A percentile compares a stretch with the other conserved stretches of the same genome.
Conservation (phyloP, 345 rosid species). For the Euclidium syriacum region DNA sequence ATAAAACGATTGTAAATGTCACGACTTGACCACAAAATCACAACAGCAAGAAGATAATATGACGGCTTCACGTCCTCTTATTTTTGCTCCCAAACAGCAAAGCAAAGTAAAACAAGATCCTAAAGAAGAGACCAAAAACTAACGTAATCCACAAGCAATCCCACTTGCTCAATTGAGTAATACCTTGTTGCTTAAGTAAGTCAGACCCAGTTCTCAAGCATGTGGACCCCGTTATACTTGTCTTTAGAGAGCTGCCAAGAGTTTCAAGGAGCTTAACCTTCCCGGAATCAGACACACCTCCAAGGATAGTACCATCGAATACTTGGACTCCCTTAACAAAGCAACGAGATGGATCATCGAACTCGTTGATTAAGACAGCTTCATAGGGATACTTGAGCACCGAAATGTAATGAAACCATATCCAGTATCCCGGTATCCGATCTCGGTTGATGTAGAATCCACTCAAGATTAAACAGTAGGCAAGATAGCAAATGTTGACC, state of each 20-base stretch:
- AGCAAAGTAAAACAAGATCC: neutral
- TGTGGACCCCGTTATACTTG: too few relatives aligned
- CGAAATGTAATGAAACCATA: constrained; percentile 23
- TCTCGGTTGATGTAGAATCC: constrained; percentile 18
- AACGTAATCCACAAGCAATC: constrained; percentile 21
- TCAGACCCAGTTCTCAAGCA: too few relatives aligned
- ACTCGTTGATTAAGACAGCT: constrained; percentile 19
- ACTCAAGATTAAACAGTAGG: constrained; percentile 23
- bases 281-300: neutral
- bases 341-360: neutral
- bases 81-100: too few relatives aligned
- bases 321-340: constrained; percentile 20
- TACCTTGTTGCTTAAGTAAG: too few relatives aligned
- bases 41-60: too few relatives aligned
- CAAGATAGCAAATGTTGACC: constrained; percentile 33
- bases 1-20: too few relatives aligned
- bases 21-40: too few relatives aligned
- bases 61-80: too few relatives aligned
- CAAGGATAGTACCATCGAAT: constrained; percentile 4
- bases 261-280: constrained; percentile 3
- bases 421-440: constrained; percentile 16
- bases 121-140: constrained; percentile 22
- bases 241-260: constrained; percentile 5
- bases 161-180: constrained; percentile 21
- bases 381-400: too few relatives aligned